Base-by-base conservation (phyloP, 192 early-diverging fungal species). In the Oehlia diaphana region DNA sequence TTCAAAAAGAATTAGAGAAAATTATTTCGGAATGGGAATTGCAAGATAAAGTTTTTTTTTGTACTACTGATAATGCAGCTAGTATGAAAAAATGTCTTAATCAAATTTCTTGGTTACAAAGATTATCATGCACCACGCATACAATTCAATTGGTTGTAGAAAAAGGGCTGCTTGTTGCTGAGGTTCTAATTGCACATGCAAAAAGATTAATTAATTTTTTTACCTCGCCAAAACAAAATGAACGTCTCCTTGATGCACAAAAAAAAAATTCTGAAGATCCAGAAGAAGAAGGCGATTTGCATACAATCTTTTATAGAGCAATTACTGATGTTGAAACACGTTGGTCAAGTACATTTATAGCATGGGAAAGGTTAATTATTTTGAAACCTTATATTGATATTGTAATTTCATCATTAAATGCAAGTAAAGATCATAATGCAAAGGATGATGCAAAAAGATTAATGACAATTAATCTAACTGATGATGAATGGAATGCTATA, bases 161-260 rank as follows among this genome's bases (percentile, higher is more conserved):
- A 31, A 65, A 65, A 31, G 63, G 63, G 28, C 14, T 65, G 28
- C 28, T 65, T 12, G n/a, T 12, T 65, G 23, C 28, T 65, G 9
- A 65, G n/a, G 28, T 65, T 63, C 16, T 63, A 19, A 63, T 63
- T 19, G 16, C 21, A 63, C 16, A 8, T 19, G 62, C 62, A 19
- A 65, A 65, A 65, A 65, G 63, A 65, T 31, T 65, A 12, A 65
- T 65, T 9, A 28, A n/a, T 10, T 65, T 65, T 65, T 65, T 65
- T 65, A 65, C 9, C 14, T n/a, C 28, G 3, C 23, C 9, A 28
- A 65, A 65, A 26, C 9, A 65, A 23, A 65, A 28, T 10, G 28
- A 65, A 65, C n/a, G 63, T 28, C 28, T 65, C 12, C 4, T 65
- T 12, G 23, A 65, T 65, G 28, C 23, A 12, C 9, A 65, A 65